Conservation (phyloP, 2,329 filamentous ascomycete species). For the Scedosporium aurantiacum region DNA sequence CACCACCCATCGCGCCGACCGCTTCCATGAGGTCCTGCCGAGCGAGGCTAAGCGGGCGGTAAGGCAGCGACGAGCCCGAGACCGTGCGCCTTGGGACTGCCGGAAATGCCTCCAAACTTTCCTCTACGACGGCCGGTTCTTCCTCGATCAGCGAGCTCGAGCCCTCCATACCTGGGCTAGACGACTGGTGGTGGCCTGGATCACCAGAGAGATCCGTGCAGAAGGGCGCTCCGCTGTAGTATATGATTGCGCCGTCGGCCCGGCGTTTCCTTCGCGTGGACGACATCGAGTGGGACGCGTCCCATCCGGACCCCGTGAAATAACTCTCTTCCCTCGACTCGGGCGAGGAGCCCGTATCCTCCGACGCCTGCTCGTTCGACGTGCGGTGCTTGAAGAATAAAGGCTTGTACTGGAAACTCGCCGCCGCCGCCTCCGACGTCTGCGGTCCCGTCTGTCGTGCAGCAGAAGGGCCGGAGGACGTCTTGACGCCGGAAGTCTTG, state of each 20-base stretch:
- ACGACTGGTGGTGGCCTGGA: slow-evolving; percentile 29
- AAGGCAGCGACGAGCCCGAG: slow-evolving; percentile 40
- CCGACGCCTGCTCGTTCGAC: slow-evolving; percentile 35
- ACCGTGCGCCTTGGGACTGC: slow-evolving; percentile 25
- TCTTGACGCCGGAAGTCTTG: background rate
- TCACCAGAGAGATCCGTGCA: slow-evolving; percentile 72
- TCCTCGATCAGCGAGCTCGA: background rate
- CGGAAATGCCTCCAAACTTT: slow-evolving; percentile 9
- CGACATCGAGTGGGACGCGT: slow-evolving; percentile 34
- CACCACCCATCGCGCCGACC: background rate
- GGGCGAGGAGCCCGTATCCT: slow-evolving; percentile 39
- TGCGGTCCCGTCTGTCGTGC: background rate
- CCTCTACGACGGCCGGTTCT: background rate
- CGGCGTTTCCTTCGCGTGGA: slow-evolving; percentile 41
- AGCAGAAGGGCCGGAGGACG: background rate
- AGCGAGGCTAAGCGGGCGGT: slow-evolving; percentile 33
- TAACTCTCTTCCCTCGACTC: slow-evolving; percentile 37
- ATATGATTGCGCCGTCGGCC: slow-evolving; percentile 67
- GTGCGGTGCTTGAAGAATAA: slow-evolving; percentile 43
- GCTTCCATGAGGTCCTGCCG: background rate
- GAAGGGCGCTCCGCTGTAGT: slow-evolving; percentile 70
- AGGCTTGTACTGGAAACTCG: slow-evolving; percentile 53
- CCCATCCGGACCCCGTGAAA: slow-evolving; percentile 34
- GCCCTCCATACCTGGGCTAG: slow-evolving; percentile 31
- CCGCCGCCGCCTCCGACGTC: slow-evolving; percentile 26